Evolutionary conservation across 352 stramenopile genomes (phyloP), one percentile per base, ranked within the genome.

Genomic region (Globisporangium orthogonon): DNA sequence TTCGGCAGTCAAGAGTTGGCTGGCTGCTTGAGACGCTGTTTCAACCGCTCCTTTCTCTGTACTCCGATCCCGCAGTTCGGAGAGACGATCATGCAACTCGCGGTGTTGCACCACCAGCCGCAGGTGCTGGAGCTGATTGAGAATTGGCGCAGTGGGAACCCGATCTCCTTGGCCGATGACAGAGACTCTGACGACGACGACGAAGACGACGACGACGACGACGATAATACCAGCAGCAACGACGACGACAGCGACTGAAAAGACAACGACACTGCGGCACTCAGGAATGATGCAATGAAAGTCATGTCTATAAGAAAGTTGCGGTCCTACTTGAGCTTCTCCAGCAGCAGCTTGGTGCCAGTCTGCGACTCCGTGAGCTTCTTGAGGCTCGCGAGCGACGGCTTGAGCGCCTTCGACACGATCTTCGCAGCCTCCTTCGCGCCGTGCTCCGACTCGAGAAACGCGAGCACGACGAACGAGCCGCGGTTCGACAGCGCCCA

Each of bases 261-360:
- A 13, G 7, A 4, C 29, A 14, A 33, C 10, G 18, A 44, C 18
- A n/a, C 23, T 23, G 33, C 33, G 10, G 33, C 33, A 43, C 50
- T 18, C 6, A 17, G 41, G 15, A n/a, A 4, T n/a, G 11, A 4
- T 3, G 41, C 41, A 17, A 46, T 46, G 43, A 18, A 47, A 18
- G 43, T 28, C 43, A 17, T 43, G 37, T 47, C 17, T 47, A 15
- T 47, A 47, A 18, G 2, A 46, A 47, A 29, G 43, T 18, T 65
- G 47, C 53, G 44, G 52, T 55, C 49, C 58, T 83, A 83, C 71
- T 83, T 63, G 52, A 94, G 81, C 64, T 92, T 92, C 62, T 89
- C 82, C 55, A 91, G 66, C 64, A 94, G 73, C 75, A 94, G 73
- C 66, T 86, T 89, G 54, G 81, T 92, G 54, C 85, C 85, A 52